Evolutionary conservation across 1,284 basidiomycete species (phyloP).

Genomic region (Trichosporon sp.): DNA sequence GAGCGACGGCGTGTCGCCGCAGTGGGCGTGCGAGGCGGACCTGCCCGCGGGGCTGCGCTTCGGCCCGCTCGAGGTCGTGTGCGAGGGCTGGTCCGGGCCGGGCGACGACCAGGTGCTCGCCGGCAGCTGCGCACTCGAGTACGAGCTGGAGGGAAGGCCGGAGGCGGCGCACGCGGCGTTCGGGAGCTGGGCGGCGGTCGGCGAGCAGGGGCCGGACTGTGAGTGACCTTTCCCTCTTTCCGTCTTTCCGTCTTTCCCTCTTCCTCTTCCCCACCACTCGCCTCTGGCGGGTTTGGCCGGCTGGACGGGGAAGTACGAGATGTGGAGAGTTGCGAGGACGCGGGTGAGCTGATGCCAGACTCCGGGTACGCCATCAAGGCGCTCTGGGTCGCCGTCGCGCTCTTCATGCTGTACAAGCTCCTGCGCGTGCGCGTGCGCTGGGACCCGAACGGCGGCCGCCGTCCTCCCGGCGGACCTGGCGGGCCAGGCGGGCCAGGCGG

Average conservation of each 20-base stretch:
- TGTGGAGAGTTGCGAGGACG: no score
- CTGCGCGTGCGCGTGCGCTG: not conserved
- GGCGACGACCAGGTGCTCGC: conserved; percentile 79
- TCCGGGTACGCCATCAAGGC: not conserved
- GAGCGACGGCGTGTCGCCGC: conserved; percentile 66
- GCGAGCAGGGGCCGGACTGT: not conserved
- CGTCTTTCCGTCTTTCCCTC: no score
- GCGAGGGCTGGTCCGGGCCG: conserved; percentile 78
- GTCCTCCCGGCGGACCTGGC: not conserved
- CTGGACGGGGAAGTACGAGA: no score
- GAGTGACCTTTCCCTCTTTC: no score
- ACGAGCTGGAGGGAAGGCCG: conserved; percentile 58
- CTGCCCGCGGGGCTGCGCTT: conserved; percentile 73
- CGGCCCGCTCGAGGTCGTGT: conserved; percentile 74
- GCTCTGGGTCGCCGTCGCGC: not conserved
- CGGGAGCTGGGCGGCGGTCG: not conserved
- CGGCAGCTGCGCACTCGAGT: conserved; percentile 77
- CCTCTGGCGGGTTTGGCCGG: no score
- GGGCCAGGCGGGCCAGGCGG: not conserved
- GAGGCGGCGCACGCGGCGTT: not conserved
- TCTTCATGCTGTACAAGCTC: not conserved
- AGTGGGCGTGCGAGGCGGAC: conserved; percentile 92
- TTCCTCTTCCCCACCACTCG: not conserved
- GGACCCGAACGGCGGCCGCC: not conserved
- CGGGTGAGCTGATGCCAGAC: not conserved